Percentiles rank a stretch among this genome's conserved stretches.
These are phyloP conservation scores for Penicillium sp. DNA, from an alignment of 2,329 filamentous ascomycete genomes.

Conservation along the genomic window DNA sequence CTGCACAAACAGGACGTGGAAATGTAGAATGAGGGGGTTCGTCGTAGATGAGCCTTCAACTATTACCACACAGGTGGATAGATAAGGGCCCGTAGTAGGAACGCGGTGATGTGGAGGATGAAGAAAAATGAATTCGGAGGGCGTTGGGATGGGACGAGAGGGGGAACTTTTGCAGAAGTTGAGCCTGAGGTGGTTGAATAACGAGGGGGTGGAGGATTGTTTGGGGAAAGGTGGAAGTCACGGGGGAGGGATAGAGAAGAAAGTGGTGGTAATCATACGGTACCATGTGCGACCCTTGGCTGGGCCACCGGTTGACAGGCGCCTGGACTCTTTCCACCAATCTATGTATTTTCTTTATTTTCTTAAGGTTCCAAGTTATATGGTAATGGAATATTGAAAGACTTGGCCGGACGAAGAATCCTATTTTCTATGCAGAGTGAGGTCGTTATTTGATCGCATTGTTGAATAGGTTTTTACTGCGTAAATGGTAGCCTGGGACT, in stretches of 20 bases:
- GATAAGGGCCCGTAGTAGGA: background rate
- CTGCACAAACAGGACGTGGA: slow-evolving; percentile 33
- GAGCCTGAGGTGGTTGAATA: slow-evolving; percentile 1
- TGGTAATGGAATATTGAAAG: too few species aligned
- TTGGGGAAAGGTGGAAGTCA: slow-evolving; percentile 19
- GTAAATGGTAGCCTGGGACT: too few species aligned
- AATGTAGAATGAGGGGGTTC: slow-evolving; percentile 10
- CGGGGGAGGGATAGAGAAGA: slow-evolving; percentile 10
- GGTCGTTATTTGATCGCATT: background rate
- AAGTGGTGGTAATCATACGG: slow-evolving; percentile 12
- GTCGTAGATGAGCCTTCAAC: slow-evolving; percentile 12
- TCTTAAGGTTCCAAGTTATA: too few species aligned
- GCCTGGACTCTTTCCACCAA: background rate
- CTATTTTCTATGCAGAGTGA: background rate
- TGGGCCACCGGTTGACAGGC: background rate
- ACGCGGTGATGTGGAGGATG: background rate
- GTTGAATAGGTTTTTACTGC: background rate
- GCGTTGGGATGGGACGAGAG: slow-evolving; percentile 12
- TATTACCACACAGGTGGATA: background rate
- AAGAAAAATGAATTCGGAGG: slow-evolving; percentile 11
- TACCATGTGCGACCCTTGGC: slow-evolving; percentile 19
- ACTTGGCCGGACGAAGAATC: background rate
- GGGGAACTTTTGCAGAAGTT: slow-evolving; percentile 2
- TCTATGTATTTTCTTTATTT: background rate
- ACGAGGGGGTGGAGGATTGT: slow-evolving; percentile 2